Evolutionary conservation across 495 filamentous ascomycete species (phyloP).

Genomic region (Hyaloscypha variabilis): DNA sequence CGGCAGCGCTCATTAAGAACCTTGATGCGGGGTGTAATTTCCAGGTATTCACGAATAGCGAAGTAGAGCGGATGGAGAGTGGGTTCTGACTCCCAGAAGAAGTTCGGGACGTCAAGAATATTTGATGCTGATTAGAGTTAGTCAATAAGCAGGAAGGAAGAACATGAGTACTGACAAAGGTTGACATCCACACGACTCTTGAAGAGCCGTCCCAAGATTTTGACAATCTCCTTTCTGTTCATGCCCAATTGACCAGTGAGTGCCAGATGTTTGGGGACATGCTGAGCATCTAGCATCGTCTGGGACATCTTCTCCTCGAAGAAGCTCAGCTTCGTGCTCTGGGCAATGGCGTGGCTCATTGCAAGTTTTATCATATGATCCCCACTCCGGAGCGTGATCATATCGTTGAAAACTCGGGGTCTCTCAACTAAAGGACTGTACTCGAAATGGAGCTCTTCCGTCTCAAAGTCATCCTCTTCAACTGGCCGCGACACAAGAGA

Average conservation of each 20-base stretch:
- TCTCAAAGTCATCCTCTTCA: slow-evolving; percentile 81
- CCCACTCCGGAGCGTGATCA: slow-evolving; percentile 89
- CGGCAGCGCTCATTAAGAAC: slow-evolving; percentile 96
- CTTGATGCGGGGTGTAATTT: slow-evolving; percentile 92
- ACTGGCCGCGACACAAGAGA: slow-evolving; percentile 43
- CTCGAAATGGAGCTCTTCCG: slow-evolving; percentile 98
- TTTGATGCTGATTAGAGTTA: slow-evolving; percentile 71
- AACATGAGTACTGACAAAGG: slow-evolving; percentile 69
- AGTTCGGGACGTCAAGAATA: slow-evolving; percentile 95
- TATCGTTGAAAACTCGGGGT: slow-evolving; percentile 95
- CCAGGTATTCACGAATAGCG: slow-evolving; percentile 95
- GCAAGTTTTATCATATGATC: slow-evolving; percentile 99
- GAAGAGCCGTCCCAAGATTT: slow-evolving; percentile 87
- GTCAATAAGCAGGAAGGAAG: background rate
- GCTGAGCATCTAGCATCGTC: slow-evolving; percentile 90
- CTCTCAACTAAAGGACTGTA: slow-evolving; percentile 84
- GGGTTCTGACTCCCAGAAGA: slow-evolving; percentile 98
- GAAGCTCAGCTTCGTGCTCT: slow-evolving; percentile 95
- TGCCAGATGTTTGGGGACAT: slow-evolving; percentile 86
- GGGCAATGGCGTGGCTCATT: slow-evolving; percentile 95
- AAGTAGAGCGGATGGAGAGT: slow-evolving; percentile 92
- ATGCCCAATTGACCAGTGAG: slow-evolving; percentile 89
- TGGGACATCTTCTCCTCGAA: slow-evolving; percentile 97
- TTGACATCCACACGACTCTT: slow-evolving; percentile 97
- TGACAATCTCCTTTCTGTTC: slow-evolving; percentile 88